These are phyloP conservation scores for Pseudopyrenochaeta lycopersici DNA, from an alignment of 2,329 filamentous ascomycete genomes.

Conservation along the genomic window DNA sequence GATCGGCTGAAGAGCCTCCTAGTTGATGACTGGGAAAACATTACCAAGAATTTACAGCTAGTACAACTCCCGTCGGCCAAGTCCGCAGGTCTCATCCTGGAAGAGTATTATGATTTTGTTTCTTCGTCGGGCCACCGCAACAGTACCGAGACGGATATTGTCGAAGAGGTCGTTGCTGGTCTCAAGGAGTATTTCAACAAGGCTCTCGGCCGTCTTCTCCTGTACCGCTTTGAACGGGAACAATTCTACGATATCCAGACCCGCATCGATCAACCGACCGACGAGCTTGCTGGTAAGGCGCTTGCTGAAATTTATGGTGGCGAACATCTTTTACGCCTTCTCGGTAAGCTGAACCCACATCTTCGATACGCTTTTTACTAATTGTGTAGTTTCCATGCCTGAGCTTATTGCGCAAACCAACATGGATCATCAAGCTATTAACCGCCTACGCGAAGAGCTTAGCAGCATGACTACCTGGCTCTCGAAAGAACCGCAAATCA, in stretches of 20 bases:
- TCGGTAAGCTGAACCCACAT: constrained; percentile 68
- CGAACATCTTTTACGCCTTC: constrained; percentile 87
- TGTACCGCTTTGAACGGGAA: constrained; percentile 92
- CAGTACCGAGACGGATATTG: constrained; percentile 79
- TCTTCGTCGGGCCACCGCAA: constrained; percentile 66
- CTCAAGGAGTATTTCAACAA: constrained; percentile 95
- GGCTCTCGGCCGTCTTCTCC: constrained; percentile 82
- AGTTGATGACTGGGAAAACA: constrained; percentile 98
- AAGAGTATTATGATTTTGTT: constrained; percentile 81
- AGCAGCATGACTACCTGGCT: constrained; percentile 88
- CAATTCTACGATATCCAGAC: constrained; percentile 84
- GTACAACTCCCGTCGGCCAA: constrained; percentile 82
- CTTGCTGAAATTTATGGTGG: constrained; percentile 88
- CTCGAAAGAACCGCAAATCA: constrained; percentile 70
- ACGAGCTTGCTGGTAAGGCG: constrained; percentile 73
- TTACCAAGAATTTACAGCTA: constrained; percentile 93
- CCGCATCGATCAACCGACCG: constrained; percentile 68
- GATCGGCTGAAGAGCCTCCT: constrained; percentile 91
- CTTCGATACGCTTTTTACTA: neutral
- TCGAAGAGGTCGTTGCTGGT: constrained; percentile 88
- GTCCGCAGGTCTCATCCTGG: constrained; percentile 79
- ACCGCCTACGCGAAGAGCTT: constrained; percentile 87
- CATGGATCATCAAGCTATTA: constrained; percentile 93
- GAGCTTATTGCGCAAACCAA: constrained; percentile 97
- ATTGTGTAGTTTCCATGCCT: constrained; percentile 78